Conservation (phyloP, 1,284 basidiomycete species). For the Leccinum pachyderme region DNA sequence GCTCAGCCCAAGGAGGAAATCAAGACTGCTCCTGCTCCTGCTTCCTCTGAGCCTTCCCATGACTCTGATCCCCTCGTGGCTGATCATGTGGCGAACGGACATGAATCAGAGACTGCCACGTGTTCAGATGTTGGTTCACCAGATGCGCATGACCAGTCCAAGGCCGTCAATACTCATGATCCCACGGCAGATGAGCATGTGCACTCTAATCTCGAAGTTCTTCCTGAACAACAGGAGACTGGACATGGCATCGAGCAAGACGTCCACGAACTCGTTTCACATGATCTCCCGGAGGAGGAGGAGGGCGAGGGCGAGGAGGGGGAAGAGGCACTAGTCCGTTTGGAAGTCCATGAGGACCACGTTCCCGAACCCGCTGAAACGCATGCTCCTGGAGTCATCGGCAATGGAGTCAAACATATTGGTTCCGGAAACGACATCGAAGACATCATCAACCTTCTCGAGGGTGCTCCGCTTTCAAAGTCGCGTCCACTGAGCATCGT, state of each 20-base stretch:
- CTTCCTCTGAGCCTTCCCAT: constrained; percentile 16
- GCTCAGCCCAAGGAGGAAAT: constrained; percentile 1
- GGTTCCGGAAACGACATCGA: constrained; percentile 46
- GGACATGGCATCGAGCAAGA: constrained; percentile 3
- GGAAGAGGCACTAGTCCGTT: constrained; percentile 15
- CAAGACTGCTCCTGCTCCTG: constrained; percentile 7
- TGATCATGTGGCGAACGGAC: constrained; percentile 25
- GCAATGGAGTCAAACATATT: constrained; percentile 19
- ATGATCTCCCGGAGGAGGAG: constrained; percentile 10
- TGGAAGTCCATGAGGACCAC: constrained; percentile 14
- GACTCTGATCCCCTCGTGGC: constrained; percentile 11
- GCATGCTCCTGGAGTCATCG: constrained; percentile 4
- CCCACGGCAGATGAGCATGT: constrained; percentile 10
- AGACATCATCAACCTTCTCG: constrained; percentile 63
- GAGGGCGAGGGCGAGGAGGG: background rate
- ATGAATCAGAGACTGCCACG: constrained; percentile 9
- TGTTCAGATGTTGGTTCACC: constrained; percentile 11
- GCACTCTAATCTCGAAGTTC: constrained; percentile 9
- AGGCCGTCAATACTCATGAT: constrained; percentile 9
- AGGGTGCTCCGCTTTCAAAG: constrained; percentile 41
- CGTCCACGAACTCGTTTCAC: constrained; percentile 5
- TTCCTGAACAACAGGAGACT: constrained; percentile 11
- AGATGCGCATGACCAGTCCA: constrained; percentile 11
- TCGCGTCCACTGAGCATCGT: constrained; percentile 42
- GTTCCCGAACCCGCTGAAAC: constrained; percentile 10